Conservation (phyloP, 2,329 filamentous ascomycete species). For the Scorias spongiosa region DNA sequence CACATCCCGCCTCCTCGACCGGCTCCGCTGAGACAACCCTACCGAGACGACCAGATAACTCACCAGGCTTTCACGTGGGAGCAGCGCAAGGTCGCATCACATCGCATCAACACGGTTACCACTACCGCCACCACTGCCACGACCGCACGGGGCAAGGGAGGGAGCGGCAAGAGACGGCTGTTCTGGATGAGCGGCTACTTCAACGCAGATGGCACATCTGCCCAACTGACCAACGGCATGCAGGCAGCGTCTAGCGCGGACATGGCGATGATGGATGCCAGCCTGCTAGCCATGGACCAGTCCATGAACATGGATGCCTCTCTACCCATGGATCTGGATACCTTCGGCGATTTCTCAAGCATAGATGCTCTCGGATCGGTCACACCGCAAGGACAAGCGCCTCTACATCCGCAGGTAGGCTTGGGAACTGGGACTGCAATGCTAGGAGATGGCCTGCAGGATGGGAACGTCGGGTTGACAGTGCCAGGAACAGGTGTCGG, state of each 20-base stretch:
- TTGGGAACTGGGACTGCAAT: not conserved
- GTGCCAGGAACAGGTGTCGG: not conserved
- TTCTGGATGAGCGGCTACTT: not conserved
- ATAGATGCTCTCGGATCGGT: not conserved
- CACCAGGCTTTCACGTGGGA: too few species aligned
- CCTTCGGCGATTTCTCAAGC: not conserved
- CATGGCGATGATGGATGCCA: not conserved
- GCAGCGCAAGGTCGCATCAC: too few species aligned
- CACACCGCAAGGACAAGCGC: not conserved
- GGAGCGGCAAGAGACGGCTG: too few species aligned
- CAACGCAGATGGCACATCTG: not conserved
- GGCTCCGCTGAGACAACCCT: too few species aligned
- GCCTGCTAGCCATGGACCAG: not conserved
- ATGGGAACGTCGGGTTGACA: not conserved
- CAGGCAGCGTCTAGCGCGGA: not conserved
- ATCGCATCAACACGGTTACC: too few species aligned
- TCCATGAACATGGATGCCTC: not conserved
- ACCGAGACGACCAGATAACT: too few species aligned
- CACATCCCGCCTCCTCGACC: too few species aligned
- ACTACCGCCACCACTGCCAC: too few species aligned
- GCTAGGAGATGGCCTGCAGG: not conserved
- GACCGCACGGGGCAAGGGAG: too few species aligned
- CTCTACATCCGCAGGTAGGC: not conserved
- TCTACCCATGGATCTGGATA: not conserved
- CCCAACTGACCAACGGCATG: not conserved